Evolutionary conservation across 1,284 basidiomycete species (phyloP).

Genomic region (Ustilago loliicola): DNA sequence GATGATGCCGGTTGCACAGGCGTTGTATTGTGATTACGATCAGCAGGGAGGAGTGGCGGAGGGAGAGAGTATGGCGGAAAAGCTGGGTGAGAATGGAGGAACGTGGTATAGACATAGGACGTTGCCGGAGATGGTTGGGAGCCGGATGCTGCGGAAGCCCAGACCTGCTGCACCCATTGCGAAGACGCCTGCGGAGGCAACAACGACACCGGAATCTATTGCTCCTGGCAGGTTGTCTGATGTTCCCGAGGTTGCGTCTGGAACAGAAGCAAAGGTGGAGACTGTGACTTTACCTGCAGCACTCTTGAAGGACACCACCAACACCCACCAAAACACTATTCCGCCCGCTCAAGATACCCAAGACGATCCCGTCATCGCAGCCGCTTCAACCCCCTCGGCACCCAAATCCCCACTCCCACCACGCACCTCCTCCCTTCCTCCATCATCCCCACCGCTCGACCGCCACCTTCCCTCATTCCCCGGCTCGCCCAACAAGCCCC

Average conservation of each 20-base stretch:
- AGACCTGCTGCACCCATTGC: background rate
- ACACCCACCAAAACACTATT: background rate
- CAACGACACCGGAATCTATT: conserved; percentile 1
- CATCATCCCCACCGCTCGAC: conserved; percentile 26
- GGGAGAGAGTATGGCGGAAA: conserved; percentile 10
- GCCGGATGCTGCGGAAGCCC: conserved; percentile 29
- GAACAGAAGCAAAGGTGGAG: background rate
- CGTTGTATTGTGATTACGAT: conserved; percentile 33
- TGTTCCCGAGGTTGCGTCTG: conserved; percentile 14
- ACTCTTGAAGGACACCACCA: background rate
- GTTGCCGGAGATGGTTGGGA: conserved; percentile 47
- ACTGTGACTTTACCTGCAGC: background rate
- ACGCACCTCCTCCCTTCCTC: conserved; percentile 44
- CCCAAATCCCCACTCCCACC: conserved; percentile 28
- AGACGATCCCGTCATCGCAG: background rate
- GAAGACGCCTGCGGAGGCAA: background rate
- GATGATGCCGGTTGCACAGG: conserved; percentile 44
- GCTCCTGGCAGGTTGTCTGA: conserved; percentile 16
- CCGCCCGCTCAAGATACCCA: background rate
- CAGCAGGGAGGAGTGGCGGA: background rate
- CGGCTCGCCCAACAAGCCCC: conserved; percentile 47
- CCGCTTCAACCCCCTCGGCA: conserved; percentile 4
- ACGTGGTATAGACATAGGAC: conserved; percentile 43
- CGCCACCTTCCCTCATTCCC: conserved; percentile 19
- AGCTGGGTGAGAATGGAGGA: conserved; percentile 23